Evolutionary conservation across 1,284 basidiomycete species (phyloP).

Genomic region (Boletus semigastroideus): DNA sequence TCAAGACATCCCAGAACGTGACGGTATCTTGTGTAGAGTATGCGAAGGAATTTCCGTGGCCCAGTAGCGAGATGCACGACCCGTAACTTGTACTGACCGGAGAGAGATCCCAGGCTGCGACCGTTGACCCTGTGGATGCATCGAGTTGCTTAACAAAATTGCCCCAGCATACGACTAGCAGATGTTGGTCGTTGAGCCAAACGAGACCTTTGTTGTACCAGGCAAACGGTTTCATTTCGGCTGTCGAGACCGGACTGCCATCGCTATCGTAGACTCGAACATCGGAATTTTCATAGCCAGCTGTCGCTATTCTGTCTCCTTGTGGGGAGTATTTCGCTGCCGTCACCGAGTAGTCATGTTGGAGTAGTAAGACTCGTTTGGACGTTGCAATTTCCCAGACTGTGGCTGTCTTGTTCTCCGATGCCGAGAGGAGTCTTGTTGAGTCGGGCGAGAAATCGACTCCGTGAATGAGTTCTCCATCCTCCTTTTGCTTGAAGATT

Average conservation of each 20-base stretch:
- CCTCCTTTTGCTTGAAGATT: no score
- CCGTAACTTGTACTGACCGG: background rate
- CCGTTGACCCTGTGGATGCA: background rate
- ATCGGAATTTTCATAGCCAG: fast-evolving
- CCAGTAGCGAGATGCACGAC: background rate
- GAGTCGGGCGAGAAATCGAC: no score
- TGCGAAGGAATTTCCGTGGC: background rate
- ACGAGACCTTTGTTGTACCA: background rate
- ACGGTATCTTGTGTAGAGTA: background rate
- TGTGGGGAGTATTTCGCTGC: background rate
- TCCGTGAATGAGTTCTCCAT: no score
- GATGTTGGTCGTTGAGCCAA: background rate
- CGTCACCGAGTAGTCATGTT: no score
- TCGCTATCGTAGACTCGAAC: background rate
- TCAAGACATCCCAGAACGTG: background rate
- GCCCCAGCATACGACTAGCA: background rate
- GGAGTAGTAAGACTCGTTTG: no score
- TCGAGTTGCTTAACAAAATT: background rate
- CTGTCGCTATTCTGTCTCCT: background rate
- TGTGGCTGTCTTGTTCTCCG: no score
- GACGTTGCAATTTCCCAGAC: no score
- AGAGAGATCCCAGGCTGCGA: background rate
- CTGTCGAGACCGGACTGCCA: background rate
- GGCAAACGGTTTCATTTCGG: background rate
- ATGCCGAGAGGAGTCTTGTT: no score